Evolutionary conservation across 2,329 filamentous ascomycete genomes (phyloP), one percentile per base, ranked within the genome.

Genomic region (Fusarium vanettenii): DNA sequence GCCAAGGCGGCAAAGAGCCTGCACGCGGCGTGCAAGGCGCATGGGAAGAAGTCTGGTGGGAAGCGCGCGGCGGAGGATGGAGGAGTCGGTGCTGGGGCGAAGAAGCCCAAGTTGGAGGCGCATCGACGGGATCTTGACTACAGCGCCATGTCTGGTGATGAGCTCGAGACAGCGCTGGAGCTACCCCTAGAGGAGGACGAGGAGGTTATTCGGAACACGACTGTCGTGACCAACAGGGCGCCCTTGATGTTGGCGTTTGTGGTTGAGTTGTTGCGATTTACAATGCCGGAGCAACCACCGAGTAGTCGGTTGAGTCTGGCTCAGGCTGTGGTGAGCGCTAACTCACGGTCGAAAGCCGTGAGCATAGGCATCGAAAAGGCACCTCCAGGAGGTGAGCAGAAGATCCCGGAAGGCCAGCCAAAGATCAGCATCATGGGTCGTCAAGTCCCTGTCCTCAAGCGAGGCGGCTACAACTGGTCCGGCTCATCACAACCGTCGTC

Each of bases 271-370:
- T 81, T 97, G 56, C 92, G 93, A 55, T 92, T 93, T 79, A 97
- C 94, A 0, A 96, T 95, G 92, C 93, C 95, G 0, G 92, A 94
- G 75, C 95, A 98, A 80, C 95, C 95, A 4, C 87, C 92, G 4
- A 97, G 94, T n/a, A 96, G 94, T 80, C 88, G 94, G 56, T 85
- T 97, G 22, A 97, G 94, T 79, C 85, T 98, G 22, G 94, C 92
- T 0, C 95, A 97, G 82, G 94, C 94, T 0, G 92, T 97, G 1
- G 93, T 97, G 18, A 95, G 94, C 80, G 91, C 91, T 31, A 97
- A 96, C 79, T 95, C 93, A 70, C 89, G 92, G 73, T 91, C 90
- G 39, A 95, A 95, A 82, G 95, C 95, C 11, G 87, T 92, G 31
- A 93, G 89, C 72, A 84, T 97, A 33, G 95, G 95, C 0, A 85